phyloP scores from a whole-genome alignment of 2,329 filamentous ascomycete species.

The Ramularia endophylla region DNA sequence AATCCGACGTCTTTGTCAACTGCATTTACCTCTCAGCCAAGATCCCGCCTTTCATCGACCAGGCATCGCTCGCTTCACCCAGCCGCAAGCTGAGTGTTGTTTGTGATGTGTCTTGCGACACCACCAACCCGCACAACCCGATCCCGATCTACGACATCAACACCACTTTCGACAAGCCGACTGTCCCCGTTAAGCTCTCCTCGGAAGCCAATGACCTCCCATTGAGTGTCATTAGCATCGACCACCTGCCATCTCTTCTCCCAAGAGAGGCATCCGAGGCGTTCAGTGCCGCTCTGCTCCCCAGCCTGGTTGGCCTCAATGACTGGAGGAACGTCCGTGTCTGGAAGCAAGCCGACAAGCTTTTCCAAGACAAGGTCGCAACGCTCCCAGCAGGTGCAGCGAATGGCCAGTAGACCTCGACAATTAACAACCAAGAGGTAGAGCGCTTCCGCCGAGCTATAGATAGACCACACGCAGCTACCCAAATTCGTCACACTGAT shows the following conservation, averaged over 20 bases:
- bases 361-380: constrained; percentile 77
- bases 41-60: constrained; percentile 76
- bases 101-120: constrained; percentile 73
- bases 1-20: constrained; percentile 58
- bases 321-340: constrained; percentile 66
- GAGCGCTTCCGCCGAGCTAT: too few relatives aligned
- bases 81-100: constrained; percentile 63
- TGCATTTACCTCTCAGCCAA: constrained; percentile 79
- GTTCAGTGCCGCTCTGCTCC: constrained; percentile 73
- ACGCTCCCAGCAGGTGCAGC: constrained; percentile 51
- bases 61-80: constrained; percentile 59
- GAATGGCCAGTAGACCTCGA: too few relatives aligned
- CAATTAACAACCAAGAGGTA: too few relatives aligned
- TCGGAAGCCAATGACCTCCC: constrained; percentile 45
- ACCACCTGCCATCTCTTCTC: constrained; percentile 76
- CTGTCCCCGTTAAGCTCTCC: constrained; percentile 63
- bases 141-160: constrained; percentile 78
- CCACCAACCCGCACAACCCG: constrained; percentile 65
- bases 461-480: too few relatives aligned
- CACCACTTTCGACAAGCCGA: constrained; percentile 86
- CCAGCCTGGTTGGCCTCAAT: constrained; percentile 70
- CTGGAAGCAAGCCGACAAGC: constrained; percentile 78
- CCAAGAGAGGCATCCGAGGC: constrained; percentile 82
- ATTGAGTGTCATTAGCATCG: constrained; percentile 78
- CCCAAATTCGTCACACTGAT: too few relatives aligned